These are phyloP conservation scores for Cylindrotheca fusiformis DNA, from an alignment of 108 stramenopile genomes.

Conservation along the genomic window DNA sequence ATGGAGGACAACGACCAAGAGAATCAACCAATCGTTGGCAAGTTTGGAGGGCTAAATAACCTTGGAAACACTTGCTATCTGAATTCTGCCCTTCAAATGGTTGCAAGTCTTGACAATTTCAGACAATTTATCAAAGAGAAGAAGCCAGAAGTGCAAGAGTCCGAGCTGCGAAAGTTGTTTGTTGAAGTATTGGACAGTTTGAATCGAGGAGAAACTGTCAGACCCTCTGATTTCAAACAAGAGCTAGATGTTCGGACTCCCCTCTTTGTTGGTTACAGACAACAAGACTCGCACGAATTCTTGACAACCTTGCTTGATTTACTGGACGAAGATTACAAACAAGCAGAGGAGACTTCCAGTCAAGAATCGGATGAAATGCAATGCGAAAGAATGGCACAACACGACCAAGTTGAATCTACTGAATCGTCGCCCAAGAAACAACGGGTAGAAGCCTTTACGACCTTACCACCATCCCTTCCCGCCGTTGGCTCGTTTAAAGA, in stretches of 20 bases:
- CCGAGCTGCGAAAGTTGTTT: constrained; percentile 17
- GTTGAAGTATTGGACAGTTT: constrained; percentile 23
- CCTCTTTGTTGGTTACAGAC: constrained; percentile 50
- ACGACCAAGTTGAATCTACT: neutral
- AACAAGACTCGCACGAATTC: constrained; percentile 71
- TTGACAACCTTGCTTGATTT: constrained; percentile 53
- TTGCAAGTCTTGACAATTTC: constrained; percentile 34
- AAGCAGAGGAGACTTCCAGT: neutral
- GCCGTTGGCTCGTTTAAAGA: constrained; percentile 27
- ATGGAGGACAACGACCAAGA: neutral
- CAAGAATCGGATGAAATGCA: neutral
- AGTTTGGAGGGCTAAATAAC: constrained; percentile 58
- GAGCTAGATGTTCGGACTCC: constrained; percentile 40
- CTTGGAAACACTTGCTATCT: constrained; percentile 87
- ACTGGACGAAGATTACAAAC: constrained; percentile 56
- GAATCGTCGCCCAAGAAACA: constrained; percentile 10
- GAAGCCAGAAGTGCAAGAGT: constrained; percentile 9
- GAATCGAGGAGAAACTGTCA: constrained; percentile 27
- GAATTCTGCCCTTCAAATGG: constrained; percentile 71
- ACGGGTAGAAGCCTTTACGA: constrained; percentile 1
- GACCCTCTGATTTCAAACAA: constrained; percentile 40
- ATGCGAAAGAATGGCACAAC: no score
- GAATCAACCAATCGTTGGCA: neutral
- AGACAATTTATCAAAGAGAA: constrained; percentile 1
- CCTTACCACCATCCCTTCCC: constrained; percentile 2